phyloP scores from a whole-genome alignment of 2,329 filamentous ascomycete species.

The Talaromyces piceae region DNA sequence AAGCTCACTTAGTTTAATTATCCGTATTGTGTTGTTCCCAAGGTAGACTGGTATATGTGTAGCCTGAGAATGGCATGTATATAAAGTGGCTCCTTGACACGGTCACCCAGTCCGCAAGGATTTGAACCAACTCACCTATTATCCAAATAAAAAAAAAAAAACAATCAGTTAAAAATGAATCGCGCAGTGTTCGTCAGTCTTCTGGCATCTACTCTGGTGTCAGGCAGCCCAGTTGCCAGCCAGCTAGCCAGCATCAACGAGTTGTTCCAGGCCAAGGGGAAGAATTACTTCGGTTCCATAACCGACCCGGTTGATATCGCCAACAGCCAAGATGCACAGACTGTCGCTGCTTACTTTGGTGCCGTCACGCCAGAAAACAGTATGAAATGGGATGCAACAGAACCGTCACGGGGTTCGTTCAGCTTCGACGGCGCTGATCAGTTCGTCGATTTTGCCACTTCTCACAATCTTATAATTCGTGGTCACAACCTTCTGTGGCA shows the following conservation, averaged over 20 bases:
- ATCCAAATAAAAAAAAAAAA: neutral
- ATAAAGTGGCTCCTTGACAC: neutral
- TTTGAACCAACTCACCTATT: neutral
- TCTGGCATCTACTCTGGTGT: neutral
- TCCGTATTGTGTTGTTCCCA: neutral
- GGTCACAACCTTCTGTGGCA: conserved; percentile 56
- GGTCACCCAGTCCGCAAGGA: neutral
- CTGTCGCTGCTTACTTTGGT: conserved; percentile 54
- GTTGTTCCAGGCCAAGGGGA: neutral
- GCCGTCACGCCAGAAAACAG: conserved; percentile 58
- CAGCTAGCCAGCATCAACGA: neutral
- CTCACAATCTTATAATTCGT: conserved; percentile 44
- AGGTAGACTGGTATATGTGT: neutral
- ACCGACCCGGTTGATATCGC: neutral
- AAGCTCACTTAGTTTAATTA: neutral
- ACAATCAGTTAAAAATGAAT: neutral
- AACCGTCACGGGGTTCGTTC: conserved; percentile 52
- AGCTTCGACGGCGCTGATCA: conserved; percentile 51
- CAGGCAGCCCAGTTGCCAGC: neutral
- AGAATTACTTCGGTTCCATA: neutral
- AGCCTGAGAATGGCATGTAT: neutral
- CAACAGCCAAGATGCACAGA: neutral
- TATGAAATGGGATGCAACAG: conserved; percentile 57
- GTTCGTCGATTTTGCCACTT: conserved; percentile 33
- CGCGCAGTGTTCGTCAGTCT: neutral